phyloP scores from a whole-genome alignment of 768 basidiomycete species.

The Amanita muscaria region DNA sequence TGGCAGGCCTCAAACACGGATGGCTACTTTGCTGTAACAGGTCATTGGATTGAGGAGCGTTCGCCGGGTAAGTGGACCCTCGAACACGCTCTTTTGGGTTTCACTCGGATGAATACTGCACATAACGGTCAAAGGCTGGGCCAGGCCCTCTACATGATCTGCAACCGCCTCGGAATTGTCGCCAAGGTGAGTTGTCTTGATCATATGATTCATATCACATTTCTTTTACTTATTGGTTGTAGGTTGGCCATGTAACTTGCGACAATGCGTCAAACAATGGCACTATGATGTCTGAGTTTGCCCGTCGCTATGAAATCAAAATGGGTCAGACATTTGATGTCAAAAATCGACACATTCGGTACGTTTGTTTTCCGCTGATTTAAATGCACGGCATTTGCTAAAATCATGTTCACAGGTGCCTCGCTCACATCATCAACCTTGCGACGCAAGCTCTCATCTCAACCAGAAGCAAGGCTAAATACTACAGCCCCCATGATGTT shows the following conservation, averaged over 20 bases:
- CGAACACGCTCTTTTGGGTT: conserved; percentile 24
- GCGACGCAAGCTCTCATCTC: conserved; percentile 23
- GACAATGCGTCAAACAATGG: not conserved
- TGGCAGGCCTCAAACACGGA: no score
- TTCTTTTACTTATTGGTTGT: not conserved
- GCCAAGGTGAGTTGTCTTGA: conserved; percentile 18
- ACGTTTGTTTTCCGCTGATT: no score
- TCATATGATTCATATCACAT: not conserved
- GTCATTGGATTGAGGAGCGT: no score
- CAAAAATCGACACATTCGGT: not conserved
- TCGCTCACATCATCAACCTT: conserved; percentile 23
- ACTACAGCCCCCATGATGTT: conserved; percentile 16
- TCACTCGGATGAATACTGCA: no score
- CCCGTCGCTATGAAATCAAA: not conserved
- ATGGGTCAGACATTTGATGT: not conserved
- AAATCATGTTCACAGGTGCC: no score
- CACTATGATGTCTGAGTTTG: not conserved
- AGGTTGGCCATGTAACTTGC: no score
- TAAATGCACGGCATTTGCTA: no score
- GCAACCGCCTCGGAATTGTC: conserved; percentile 17
- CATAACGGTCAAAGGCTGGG: conserved; percentile 28
- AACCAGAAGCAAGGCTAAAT: conserved; percentile 17
- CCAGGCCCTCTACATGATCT: conserved; percentile 23
- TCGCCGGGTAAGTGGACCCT: conserved; percentile 17
- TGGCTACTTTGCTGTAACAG: no score